A percentile compares a stretch with the other conserved stretches of the same genome.
Evolutionary conservation across 2,329 filamentous ascomycete species (phyloP).

Genomic region (Rhinocladiella mackenziei): DNA sequence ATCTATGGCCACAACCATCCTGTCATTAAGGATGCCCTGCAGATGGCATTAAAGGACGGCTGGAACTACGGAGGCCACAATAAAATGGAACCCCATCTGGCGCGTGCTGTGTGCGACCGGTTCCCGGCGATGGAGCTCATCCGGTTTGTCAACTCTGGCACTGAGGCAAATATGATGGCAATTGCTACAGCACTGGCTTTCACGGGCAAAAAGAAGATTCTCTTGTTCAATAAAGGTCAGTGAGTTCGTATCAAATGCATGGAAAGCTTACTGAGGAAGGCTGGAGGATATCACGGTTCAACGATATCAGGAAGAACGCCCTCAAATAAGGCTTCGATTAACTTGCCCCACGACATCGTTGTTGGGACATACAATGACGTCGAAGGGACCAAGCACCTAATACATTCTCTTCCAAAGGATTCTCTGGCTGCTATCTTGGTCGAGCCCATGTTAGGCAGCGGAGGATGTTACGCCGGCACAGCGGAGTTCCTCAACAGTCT

Average conservation of each 20-base stretch:
- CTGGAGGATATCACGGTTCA: conserved; percentile 66
- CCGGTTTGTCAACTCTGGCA: conserved; percentile 63
- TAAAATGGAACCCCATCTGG: conserved; percentile 50
- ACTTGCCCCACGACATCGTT: conserved; percentile 56
- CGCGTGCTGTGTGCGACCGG: conserved; percentile 49
- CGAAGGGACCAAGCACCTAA: conserved; percentile 42
- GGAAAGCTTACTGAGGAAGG: too few relatives aligned
- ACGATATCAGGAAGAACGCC: conserved; percentile 42
- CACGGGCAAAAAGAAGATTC: conserved; percentile 7
- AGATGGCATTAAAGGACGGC: conserved; percentile 45
- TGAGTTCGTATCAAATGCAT: background rate
- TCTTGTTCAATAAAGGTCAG: conserved; percentile 13
- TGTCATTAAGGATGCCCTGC: conserved; percentile 49
- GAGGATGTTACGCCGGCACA: conserved; percentile 53
- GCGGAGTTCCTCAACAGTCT: conserved; percentile 52
- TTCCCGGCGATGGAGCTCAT: conserved; percentile 51
- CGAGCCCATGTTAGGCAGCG: conserved; percentile 63
- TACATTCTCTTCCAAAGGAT: conserved; percentile 36
- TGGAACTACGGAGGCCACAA: conserved; percentile 55
- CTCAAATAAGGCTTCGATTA: conserved; percentile 38
- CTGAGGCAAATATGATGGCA: conserved; percentile 61
- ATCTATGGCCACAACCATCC: conserved; percentile 64
- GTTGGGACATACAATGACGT: conserved; percentile 61
- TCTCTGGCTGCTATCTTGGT: conserved; percentile 61
- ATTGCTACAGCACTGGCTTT: conserved; percentile 40